Conservation (phyloP, 148 eudicot genomes). For the Persicaria maculosa region DNA sequence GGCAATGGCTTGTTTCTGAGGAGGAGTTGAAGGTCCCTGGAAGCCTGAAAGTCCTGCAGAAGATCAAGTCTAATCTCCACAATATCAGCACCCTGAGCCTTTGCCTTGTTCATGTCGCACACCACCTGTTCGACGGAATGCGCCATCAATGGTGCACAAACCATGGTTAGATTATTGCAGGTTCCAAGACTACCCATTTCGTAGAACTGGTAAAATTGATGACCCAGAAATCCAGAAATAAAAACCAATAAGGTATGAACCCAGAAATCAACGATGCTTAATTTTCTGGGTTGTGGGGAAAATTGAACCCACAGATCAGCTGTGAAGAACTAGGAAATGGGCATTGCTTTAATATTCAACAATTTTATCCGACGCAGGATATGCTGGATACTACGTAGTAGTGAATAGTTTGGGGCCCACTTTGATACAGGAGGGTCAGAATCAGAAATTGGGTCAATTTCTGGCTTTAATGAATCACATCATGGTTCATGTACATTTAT, state of each 20-base stretch:
- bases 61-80: slow-evolving; percentile 11
- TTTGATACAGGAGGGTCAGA: too few relatives aligned
- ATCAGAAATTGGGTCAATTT: too few relatives aligned
- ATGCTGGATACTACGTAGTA: too few relatives aligned
- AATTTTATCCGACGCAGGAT: too few relatives aligned
- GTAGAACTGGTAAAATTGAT: not conserved
- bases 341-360: not conserved
- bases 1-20: slow-evolving; percentile 12
- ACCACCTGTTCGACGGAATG: slow-evolving; percentile 11
- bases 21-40: slow-evolving; percentile 4
- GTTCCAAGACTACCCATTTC: slow-evolving; percentile 9
- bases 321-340: not conserved
- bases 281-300: not conserved
- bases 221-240: not conserved
- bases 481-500: too few relatives aligned
- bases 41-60: slow-evolving; percentile 10
- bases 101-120: slow-evolving; percentile 11
- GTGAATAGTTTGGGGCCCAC: too few relatives aligned
- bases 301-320: not conserved
- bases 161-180: slow-evolving; percentile 1
- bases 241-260: not conserved
- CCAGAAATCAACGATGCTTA: not conserved
- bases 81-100: slow-evolving; percentile 8
- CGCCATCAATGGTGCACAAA: slow-evolving; percentile 8
- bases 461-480: too few relatives aligned